A percentile compares a stretch with the other conserved stretches of the same genome.
Conservation (phyloP, 371 early-diverging fungal species). For the Apophysomyces elegans region DNA sequence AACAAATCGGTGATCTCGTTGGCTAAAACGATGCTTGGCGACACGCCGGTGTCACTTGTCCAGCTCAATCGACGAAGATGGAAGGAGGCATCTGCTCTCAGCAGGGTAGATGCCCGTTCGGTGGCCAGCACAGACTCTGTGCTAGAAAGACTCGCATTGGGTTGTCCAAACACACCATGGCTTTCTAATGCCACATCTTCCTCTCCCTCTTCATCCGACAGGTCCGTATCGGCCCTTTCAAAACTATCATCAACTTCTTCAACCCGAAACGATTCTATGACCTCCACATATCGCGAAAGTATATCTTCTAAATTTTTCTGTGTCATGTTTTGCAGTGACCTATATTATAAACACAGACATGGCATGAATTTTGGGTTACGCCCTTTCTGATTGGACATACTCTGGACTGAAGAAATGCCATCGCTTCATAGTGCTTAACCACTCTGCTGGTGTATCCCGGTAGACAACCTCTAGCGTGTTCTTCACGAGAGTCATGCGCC, state of each 20-base stretch:
- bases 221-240: background rate
- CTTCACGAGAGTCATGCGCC: constrained; percentile 31
- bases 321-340: constrained; percentile 11
- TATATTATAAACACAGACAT: background rate
- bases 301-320: constrained; percentile 17
- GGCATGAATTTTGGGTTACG: constrained; percentile 15
- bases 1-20: constrained; percentile 54
- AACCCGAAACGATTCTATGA: background rate
- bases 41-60: constrained; percentile 30
- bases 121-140: background rate
- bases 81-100: background rate
- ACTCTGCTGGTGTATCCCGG: constrained; percentile 21
- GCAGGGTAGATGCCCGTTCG: background rate
- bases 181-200: constrained; percentile 11
- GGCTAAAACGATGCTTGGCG: constrained; percentile 23
- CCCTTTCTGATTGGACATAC: constrained; percentile 16
- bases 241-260: constrained; percentile 1
- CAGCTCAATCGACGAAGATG: constrained; percentile 24
- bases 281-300: constrained; percentile 13
- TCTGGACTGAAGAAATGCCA: constrained; percentile 36
- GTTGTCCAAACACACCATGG: constrained; percentile 20
- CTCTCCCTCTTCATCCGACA: constrained; percentile 16
- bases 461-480: constrained; percentile 27
- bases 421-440: constrained; percentile 24
- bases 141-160: constrained; percentile 18